Base-by-base conservation (phyloP, 441 rosid genomes). In the Rhodomyrtus psidioides region DNA sequence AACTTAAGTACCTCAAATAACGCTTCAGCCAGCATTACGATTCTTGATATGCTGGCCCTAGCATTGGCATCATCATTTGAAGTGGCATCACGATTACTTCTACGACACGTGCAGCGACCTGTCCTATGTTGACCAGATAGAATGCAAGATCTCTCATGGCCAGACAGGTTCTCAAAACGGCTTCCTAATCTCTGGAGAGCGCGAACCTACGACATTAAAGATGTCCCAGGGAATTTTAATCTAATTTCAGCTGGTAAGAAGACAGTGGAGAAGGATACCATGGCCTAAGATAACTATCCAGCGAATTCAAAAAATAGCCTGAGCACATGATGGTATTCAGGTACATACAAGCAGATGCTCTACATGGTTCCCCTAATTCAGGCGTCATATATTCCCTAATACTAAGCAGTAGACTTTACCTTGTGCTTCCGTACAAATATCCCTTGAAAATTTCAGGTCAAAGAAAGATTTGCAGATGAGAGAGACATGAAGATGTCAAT, bases 21-120 rank as follows among this genome's bases (percentile, higher is more conserved):
- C 86, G 99, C 99, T 93, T 97, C 98, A 75, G 98, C 99, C 88
- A 97, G 86, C 98, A 97, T 95, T 82, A 97, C 98, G 81, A 97
- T 96, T 90, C 98, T 94, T 70, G 98, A 97, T 91, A 97, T 94
- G 93, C 99, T 95, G 87, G 99, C 98, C 89, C 99, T 93, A 82
- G 98, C 94, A 89, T 91, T 92, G 17, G 93, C 90, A 87, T 96
- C 96, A 83, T 95, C 94, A 46, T 92, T 93, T 83, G 93, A 87
- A 87, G 85, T 93, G 65, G 93, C 86, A 85, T 90, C 94, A 60
- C 90, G 94, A 85, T 90, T 93, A 89, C 88, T 91, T 54, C 86
- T 86, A 84, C 90, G 96, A 81, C 99, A 97, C 58, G 97, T 93
- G 90, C 99, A 97, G 82, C 87, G 94, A 83, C 98, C 99, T n/a